Evolutionary conservation across 73 alveolate genomes (phyloP).

Genomic region (Blepharisma japonicum): DNA sequence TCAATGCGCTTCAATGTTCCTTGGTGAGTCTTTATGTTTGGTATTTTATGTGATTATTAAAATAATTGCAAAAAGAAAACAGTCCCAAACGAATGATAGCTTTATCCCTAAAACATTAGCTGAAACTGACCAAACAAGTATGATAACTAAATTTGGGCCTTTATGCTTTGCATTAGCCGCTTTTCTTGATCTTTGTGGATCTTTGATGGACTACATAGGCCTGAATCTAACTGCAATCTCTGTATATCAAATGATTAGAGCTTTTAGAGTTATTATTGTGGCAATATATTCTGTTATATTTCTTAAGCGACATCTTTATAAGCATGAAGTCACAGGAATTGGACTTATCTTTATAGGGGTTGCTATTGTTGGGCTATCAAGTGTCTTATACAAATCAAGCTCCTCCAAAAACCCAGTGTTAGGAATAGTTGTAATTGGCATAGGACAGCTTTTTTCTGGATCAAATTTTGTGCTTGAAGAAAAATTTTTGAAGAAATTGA

Average conservation of each 20-base stretch:
- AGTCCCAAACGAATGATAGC: too few relatives aligned
- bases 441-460: slow-evolving; percentile 38
- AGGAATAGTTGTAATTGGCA: slow-evolving; percentile 35
- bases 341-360: slow-evolving; percentile 71
- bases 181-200: slow-evolving; percentile 44
- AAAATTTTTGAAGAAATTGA: slow-evolving; percentile 72
- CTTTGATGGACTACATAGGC: slow-evolving; percentile 60
- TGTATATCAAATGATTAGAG: slow-evolving; percentile 93
- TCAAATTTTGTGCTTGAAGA: slow-evolving; percentile 56
- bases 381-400: slow-evolving; percentile 39
- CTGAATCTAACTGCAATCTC: slow-evolving; percentile 64
- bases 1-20: not conserved
- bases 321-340: slow-evolving; percentile 77
- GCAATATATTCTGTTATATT: slow-evolving; percentile 72
- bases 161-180: slow-evolving; percentile 53
- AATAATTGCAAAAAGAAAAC: too few relatives aligned
- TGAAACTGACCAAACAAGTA: too few relatives aligned
- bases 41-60: too few relatives aligned
- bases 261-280: slow-evolving; percentile 77
- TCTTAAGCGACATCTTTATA: slow-evolving; percentile 73
- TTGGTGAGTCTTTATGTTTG: not conserved
- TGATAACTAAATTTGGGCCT: not conserved
- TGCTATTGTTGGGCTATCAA: slow-evolving; percentile 74
- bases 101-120: too few relatives aligned
- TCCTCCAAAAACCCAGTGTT: slow-evolving; percentile 31